These are phyloP conservation scores for Prunella vulgaris DNA, from an alignment of 257 asterid genomes.

Conservation along the genomic window DNA sequence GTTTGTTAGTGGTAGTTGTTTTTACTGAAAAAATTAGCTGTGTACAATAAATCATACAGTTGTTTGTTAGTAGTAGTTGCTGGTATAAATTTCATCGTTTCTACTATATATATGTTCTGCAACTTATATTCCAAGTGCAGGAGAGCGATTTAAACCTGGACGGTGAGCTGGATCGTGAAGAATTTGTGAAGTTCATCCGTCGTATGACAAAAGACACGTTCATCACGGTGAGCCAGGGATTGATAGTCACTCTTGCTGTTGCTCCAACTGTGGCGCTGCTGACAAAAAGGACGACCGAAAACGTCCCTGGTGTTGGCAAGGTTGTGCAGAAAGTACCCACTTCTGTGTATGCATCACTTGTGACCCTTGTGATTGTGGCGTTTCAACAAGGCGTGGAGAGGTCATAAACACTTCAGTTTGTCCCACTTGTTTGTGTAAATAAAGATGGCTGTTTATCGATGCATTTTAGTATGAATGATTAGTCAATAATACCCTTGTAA, in stretches of 20 bases:
- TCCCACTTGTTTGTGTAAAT: conserved; percentile 18
- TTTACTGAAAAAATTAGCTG: no score
- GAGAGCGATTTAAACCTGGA: conserved; percentile 75
- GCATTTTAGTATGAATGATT: background rate
- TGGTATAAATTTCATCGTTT: no score
- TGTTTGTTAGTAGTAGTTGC: no score
- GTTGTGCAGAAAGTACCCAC: conserved; percentile 75
- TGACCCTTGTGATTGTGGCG: conserved; percentile 61
- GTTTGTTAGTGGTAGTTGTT: no score
- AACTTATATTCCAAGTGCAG: conserved; percentile 28
- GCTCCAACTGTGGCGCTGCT: conserved; percentile 84
- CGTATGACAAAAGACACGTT: conserved; percentile 62
- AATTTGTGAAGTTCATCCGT: conserved; percentile 58
- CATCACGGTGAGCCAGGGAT: conserved; percentile 61
- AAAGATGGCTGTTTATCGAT: background rate
- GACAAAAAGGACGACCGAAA: conserved; percentile 77
- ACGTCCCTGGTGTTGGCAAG: conserved; percentile 78
- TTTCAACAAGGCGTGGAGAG: conserved; percentile 58
- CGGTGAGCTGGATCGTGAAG: conserved; percentile 75
- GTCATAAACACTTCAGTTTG: conserved; percentile 20
- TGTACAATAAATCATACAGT: no score
- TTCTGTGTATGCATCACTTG: conserved; percentile 74
- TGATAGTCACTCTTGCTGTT: conserved; percentile 70
- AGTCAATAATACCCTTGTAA: background rate
- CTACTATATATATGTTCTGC: no score